Evolutionary conservation across 306 rosid species (phyloP).

Genomic region (Citrullus colocynthis): DNA sequence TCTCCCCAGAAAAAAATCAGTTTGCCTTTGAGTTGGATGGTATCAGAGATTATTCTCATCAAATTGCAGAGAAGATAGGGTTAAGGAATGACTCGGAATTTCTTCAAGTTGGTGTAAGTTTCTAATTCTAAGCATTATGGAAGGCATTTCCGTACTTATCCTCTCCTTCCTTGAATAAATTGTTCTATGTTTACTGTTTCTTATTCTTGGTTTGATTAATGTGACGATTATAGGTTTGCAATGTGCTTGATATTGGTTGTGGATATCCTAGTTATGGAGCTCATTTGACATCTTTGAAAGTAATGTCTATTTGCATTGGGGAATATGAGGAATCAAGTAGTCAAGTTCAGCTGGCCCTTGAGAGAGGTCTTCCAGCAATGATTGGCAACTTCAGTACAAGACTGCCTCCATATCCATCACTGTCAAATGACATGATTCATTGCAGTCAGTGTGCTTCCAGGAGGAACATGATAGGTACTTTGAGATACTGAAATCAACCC

Average conservation of each 20-base stretch:
- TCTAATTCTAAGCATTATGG: background rate
- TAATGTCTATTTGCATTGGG: constrained; percentile 45
- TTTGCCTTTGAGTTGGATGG: constrained; percentile 17
- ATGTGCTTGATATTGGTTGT: constrained; percentile 68
- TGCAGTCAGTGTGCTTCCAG: constrained; percentile 79
- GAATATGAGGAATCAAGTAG: constrained; percentile 86
- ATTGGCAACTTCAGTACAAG: constrained; percentile 10
- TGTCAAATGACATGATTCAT: constrained; percentile 77
- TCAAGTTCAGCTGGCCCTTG: constrained; percentile 68
- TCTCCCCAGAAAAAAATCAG: background rate
- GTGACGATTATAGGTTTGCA: constrained; percentile 43
- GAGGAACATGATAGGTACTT: constrained; percentile 64
- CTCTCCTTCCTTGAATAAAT: no score
- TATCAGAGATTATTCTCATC: constrained; percentile 78
- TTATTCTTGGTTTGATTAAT: no score
- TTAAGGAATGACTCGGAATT: constrained; percentile 61
- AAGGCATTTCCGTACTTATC: background rate
- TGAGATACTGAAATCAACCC: background rate
- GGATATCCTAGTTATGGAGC: constrained; percentile 94
- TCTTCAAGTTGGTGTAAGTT: constrained; percentile 76
- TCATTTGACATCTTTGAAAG: constrained; percentile 60
- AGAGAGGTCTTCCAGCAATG: background rate
- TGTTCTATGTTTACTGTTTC: no score
- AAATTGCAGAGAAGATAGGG: constrained; percentile 79
- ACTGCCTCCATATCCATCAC: constrained; percentile 81